Conservation (phyloP, 306 rosid species). For the Notholithocarpus densiflorus region DNA sequence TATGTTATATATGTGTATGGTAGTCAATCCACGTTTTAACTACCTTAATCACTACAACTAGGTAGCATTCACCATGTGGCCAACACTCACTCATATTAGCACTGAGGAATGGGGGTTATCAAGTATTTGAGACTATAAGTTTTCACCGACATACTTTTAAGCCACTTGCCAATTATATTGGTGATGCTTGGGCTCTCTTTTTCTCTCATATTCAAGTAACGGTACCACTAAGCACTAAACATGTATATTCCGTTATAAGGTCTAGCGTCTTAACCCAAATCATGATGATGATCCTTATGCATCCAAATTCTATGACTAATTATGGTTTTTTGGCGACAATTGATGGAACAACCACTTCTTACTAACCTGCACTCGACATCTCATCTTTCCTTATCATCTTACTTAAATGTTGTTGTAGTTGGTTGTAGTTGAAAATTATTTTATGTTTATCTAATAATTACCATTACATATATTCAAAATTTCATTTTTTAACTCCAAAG, state of each 20-base stretch:
- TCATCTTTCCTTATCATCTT: slow-evolving; percentile 1
- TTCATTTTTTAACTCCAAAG: not conserved
- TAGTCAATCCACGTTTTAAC: slow-evolving; percentile 1
- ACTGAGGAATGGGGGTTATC: not conserved
- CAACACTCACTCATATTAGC: slow-evolving; percentile 1
- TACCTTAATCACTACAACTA: not conserved
- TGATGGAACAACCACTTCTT: slow-evolving; percentile 38
- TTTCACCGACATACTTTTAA: slow-evolving; percentile 3
- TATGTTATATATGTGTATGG: not conserved
- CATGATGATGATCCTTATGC: slow-evolving; percentile 22
- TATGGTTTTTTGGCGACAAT: slow-evolving; percentile 27
- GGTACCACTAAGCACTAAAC: slow-evolving; percentile 6
- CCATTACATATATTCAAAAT: not conserved
- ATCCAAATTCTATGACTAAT: slow-evolving; percentile 24
- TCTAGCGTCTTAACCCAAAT: slow-evolving; percentile 26
- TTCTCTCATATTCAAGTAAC: slow-evolving; percentile 4
- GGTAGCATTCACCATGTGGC: not conserved
- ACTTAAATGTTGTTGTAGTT: not conserved
- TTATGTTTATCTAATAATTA: not conserved
- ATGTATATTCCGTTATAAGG: slow-evolving; percentile 6
- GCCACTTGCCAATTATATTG: not conserved
- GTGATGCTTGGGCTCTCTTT: not conserved
- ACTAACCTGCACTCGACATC: slow-evolving; percentile 38
- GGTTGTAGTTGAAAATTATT: not conserved
- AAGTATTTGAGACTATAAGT: not conserved